These are phyloP conservation scores for Cutaneotrichosporon cutaneum DNA, from an alignment of 1,284 basidiomycete genomes.

Conservation along the genomic window DNA sequence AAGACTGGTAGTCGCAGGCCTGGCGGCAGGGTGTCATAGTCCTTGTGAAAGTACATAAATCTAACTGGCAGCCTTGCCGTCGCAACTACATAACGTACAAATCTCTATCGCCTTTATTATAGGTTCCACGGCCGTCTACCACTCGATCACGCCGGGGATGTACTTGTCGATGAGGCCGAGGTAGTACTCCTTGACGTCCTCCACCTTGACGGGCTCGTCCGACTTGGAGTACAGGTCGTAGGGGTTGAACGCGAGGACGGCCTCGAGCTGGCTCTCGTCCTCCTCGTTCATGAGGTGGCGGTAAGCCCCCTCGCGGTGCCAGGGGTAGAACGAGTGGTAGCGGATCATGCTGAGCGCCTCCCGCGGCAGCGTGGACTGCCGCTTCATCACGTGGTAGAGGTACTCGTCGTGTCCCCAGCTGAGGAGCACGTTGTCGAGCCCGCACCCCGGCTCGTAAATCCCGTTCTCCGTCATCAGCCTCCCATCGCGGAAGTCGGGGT, in stretches of 20 bases:
- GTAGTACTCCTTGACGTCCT: conserved; percentile 72
- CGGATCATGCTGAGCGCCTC: conserved; percentile 88
- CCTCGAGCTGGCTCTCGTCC: conserved; percentile 44
- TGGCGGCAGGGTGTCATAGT: neutral
- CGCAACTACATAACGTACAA: conserved; percentile 1
- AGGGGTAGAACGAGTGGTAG: conserved; percentile 92
- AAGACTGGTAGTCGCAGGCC: neutral
- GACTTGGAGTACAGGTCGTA: conserved; percentile 85
- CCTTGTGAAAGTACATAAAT: neutral
- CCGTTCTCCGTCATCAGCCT: conserved; percentile 73
- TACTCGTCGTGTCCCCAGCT: conserved; percentile 82
- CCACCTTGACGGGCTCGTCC: conserved; percentile 64
- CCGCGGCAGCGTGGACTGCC: conserved; percentile 61
- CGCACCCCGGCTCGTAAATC: conserved; percentile 76
- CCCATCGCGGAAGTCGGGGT: conserved; percentile 68
- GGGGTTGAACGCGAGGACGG: conserved; percentile 50
- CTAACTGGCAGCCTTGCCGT: neutral
- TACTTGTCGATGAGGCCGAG: conserved; percentile 62
- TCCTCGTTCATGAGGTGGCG: conserved; percentile 67
- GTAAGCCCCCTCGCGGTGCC: conserved; percentile 84
- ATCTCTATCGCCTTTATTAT: neutral
- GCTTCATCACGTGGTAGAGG: conserved; percentile 34
- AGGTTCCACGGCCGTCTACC: conserved; percentile 55
- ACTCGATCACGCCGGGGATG: conserved; percentile 74
- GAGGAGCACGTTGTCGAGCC: conserved; percentile 84